phyloP scores from a whole-genome alignment of 148 eudicot genomes.

The Rhododendron vialii region DNA sequence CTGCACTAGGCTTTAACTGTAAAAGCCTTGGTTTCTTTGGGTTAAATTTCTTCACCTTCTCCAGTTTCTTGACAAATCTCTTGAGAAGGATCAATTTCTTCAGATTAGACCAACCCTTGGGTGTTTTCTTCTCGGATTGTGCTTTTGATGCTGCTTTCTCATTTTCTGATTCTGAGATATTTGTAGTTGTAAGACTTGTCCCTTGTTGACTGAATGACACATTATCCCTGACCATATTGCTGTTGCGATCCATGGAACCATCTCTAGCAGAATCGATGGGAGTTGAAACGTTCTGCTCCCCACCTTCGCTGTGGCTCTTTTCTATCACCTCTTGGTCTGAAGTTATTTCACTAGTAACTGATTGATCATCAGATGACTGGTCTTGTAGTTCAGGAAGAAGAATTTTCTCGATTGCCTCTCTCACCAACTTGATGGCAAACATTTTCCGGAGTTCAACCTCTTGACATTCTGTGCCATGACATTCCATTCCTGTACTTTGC shows the following conservation, averaged over 20 bases:
- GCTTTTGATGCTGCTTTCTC: conserved; percentile 22
- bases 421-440: conserved; percentile 70
- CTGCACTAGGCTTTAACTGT: conserved; percentile 34
- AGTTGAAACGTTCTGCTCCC: conserved; percentile 12
- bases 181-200: background rate
- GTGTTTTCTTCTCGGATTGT: conserved; percentile 34
- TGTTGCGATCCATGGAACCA: conserved; percentile 7
- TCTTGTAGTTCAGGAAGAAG: conserved; percentile 71
- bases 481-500: conserved; percentile 10
- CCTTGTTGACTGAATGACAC: conserved; percentile 22
- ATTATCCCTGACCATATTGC: conserved; percentile 11
- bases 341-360: conserved; percentile 27
- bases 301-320: conserved; percentile 20
- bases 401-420: conserved; percentile 75
- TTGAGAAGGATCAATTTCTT: conserved; percentile 58
- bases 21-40: conserved; percentile 37
- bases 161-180: conserved; percentile 10
- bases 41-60: conserved; percentile 58
- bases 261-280: conserved; percentile 20
- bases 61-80: conserved; percentile 67
- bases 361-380: conserved; percentile 38
- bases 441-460: conserved; percentile 51
- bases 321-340: conserved; percentile 20
- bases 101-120: conserved; percentile 60
- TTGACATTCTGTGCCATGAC: conserved; percentile 28